A percentile compares a stretch with the other conserved stretches of the same genome.
These are phyloP conservation scores for Acacia concinna DNA, from an alignment of 331 rosid species.

Conservation along the genomic window DNA sequence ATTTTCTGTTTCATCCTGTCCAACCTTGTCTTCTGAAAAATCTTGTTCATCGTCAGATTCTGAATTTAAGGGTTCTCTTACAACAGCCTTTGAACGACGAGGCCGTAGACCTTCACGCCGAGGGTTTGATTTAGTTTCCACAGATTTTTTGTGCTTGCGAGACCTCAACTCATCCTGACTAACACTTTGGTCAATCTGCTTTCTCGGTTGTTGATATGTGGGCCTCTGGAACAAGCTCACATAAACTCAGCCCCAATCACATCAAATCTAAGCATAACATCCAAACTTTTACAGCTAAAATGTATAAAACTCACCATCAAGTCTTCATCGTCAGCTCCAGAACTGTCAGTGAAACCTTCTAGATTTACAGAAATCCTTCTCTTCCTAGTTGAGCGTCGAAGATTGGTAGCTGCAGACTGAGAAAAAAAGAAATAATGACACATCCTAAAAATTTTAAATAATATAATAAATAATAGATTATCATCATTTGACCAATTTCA, in stretches of 20 bases:
- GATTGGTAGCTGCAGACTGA: conserved; percentile 60
- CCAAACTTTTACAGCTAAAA: background rate
- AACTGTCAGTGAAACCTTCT: conserved; percentile 63
- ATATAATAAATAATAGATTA: conserved; percentile 12
- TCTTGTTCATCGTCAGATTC: conserved; percentile 76
- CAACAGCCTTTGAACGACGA: conserved; percentile 60
- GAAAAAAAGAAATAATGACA: conserved; percentile 32
- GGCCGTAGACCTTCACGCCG: conserved; percentile 96
- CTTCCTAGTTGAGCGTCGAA: conserved; percentile 83
- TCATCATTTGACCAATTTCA: conserved; percentile 13
- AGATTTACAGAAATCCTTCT: conserved; percentile 57
- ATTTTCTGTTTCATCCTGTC: conserved; percentile 81
- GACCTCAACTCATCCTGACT: conserved; percentile 56
- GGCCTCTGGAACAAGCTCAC: conserved; percentile 59
- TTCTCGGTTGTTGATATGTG: conserved; percentile 43
- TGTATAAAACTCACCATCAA: conserved; percentile 70
- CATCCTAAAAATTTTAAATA: conserved; percentile 27
- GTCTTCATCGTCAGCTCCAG: conserved; percentile 74
- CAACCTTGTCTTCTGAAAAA: conserved; percentile 70
- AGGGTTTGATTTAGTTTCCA: conserved; percentile 51
- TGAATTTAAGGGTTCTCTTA: conserved; percentile 46
- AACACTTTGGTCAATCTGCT: conserved; percentile 44
- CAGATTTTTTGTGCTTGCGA: conserved; percentile 55
- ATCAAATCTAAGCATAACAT: conserved; percentile 27
- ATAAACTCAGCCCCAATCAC: conserved; percentile 34